A percentile compares a stretch with the other conserved stretches of the same genome.
These are phyloP conservation scores for Leucosporidium creatinivorum DNA, from an alignment of 768 basidiomycete species.

Conservation along the genomic window DNA sequence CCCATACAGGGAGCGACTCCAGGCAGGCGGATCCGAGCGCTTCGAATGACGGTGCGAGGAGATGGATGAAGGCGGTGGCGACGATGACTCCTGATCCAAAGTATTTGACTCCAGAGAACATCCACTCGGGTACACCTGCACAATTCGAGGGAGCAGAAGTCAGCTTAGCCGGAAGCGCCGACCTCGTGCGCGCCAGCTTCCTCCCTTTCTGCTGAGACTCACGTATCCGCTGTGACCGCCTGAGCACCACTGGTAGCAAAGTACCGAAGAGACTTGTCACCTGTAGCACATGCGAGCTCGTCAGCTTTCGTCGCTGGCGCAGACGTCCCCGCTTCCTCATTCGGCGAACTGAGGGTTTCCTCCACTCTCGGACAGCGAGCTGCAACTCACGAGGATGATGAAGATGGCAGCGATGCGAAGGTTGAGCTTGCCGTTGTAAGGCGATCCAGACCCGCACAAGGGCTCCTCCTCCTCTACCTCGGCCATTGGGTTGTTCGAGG, in stretches of 20 bases:
- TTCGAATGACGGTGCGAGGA: constrained; percentile 33
- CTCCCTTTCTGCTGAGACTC: too few relatives aligned
- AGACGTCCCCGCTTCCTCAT: too few relatives aligned
- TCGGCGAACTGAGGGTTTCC: too few relatives aligned
- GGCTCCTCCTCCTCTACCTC: not conserved
- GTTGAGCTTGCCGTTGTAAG: not conserved
- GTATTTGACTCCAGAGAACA: constrained; percentile 38
- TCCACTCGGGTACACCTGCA: not conserved
- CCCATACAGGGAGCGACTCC: constrained; percentile 36
- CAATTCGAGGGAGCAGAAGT: too few relatives aligned
- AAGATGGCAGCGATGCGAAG: constrained; percentile 2
- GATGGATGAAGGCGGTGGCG: constrained; percentile 36
- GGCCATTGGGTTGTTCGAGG: not conserved
- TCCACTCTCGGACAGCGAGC: too few relatives aligned
- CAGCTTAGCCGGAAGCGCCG: too few relatives aligned
- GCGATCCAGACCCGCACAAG: not conserved
- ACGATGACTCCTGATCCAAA: constrained; percentile 35
- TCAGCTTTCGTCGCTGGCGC: too few relatives aligned
- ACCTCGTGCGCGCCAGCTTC: too few relatives aligned
- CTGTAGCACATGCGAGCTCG: too few relatives aligned
- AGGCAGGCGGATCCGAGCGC: constrained; percentile 16
- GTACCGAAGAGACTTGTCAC: not conserved
- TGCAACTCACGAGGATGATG: not conserved
- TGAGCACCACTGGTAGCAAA: not conserved
- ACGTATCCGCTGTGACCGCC: not conserved